Conservation (phyloP, 257 asterid genomes). For the Forsythia suspensa region DNA sequence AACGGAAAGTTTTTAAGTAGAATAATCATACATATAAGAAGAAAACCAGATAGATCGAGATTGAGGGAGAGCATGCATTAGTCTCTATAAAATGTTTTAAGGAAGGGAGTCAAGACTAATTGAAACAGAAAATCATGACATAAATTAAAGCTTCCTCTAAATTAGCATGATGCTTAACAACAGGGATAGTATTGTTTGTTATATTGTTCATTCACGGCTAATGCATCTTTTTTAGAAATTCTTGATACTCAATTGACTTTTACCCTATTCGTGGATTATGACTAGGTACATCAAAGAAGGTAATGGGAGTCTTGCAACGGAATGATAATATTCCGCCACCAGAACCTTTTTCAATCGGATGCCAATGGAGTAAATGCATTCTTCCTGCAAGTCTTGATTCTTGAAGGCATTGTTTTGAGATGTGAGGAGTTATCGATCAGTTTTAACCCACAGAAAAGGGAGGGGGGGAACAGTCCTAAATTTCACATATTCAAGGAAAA, state of each 20-base stretch:
- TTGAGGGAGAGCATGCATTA: neutral
- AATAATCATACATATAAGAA: too few relatives aligned
- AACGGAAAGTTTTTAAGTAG: too few relatives aligned
- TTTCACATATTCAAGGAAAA: neutral
- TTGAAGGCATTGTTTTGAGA: conserved; percentile 63
- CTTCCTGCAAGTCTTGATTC: conserved; percentile 73
- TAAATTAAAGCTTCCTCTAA: neutral
- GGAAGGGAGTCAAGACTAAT: too few relatives aligned
- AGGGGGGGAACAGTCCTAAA: too few relatives aligned
- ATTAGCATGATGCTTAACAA: too few relatives aligned
- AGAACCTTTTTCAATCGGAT: conserved; percentile 64
- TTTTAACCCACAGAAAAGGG: too few relatives aligned
- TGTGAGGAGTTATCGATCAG: conserved; percentile 29
- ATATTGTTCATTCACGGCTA: neutral
- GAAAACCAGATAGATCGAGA: neutral
- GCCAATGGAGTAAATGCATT: conserved; percentile 66
- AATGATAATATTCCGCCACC: conserved; percentile 69
- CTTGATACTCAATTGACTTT: neutral
- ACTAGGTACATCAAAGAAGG: conserved; percentile 66
- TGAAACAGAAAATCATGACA: too few relatives aligned
- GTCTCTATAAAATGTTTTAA: too few relatives aligned
- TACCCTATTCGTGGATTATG: neutral
- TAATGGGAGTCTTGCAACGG: conserved; percentile 70
- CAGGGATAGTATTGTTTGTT: neutral
- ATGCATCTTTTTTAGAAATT: neutral